Conservation (phyloP, 1,284 basidiomycete species). For the Megacollybia platyphylla region DNA sequence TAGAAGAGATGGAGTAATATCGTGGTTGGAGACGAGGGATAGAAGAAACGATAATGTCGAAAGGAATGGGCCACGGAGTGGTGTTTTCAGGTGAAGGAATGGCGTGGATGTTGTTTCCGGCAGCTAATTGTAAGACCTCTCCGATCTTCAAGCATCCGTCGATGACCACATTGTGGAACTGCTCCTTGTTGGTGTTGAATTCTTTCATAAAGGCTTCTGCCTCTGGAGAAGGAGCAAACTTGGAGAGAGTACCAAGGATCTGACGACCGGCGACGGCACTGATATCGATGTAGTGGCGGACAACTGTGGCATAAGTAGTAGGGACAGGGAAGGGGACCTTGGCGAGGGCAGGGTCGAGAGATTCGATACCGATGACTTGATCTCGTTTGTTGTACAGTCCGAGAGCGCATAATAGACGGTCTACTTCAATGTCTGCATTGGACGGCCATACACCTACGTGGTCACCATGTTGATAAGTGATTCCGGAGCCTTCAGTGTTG, state of each 20-base stretch:
- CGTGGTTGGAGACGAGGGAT: constrained; percentile 91
- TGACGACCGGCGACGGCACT: constrained; percentile 89
- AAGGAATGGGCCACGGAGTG: constrained; percentile 86
- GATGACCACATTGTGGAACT: constrained; percentile 66
- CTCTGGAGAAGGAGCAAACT: constrained; percentile 77
- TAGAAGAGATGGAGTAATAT: constrained; percentile 98
- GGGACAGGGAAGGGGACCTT: constrained; percentile 99
- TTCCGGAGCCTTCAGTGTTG: constrained; percentile 88
- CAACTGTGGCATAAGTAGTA: constrained; percentile 88
- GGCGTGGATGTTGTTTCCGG: constrained; percentile 59
- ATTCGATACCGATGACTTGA: constrained; percentile 82
- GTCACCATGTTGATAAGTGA: constrained; percentile 98
- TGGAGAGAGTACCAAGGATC: constrained; percentile 76
- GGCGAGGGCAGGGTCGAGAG: constrained; percentile 92
- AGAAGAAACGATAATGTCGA: constrained; percentile 90
- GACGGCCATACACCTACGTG: constrained; percentile 96
- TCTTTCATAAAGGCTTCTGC: constrained; percentile 67
- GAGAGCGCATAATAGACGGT: constrained; percentile 77
- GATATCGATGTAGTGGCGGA: constrained; percentile 96
- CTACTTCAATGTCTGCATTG: constrained; percentile 87
- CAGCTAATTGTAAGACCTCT: constrained; percentile 83
- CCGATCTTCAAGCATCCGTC: constrained; percentile 82
- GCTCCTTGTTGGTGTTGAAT: constrained; percentile 80
- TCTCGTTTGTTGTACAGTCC: constrained; percentile 75
- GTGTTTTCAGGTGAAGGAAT: constrained; percentile 56